phyloP scores from a whole-genome alignment of 2,329 filamentous ascomycete species.

The Ascosphaera pollenicola region DNA sequence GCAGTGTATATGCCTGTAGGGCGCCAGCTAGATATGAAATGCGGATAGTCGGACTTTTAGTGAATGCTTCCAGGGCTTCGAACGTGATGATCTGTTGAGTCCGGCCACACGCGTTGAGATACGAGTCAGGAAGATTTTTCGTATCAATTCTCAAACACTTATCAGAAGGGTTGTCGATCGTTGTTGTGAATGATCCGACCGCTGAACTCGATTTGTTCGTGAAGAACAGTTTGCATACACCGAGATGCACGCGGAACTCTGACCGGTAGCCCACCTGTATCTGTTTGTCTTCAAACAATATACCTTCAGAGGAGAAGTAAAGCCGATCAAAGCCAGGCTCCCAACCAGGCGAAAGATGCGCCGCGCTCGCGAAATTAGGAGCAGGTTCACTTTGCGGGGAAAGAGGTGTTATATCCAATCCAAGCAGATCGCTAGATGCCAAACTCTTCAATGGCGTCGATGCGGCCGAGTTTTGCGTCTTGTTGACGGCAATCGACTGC shows the following conservation, averaged over 20 bases:
- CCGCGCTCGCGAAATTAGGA: constrained; percentile 77
- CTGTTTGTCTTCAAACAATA: constrained; percentile 88
- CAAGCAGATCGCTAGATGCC: constrained; percentile 47
- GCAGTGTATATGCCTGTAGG: constrained; percentile 75
- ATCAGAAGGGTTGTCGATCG: constrained; percentile 48
- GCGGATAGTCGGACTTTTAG: constrained; percentile 69
- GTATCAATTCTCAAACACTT: constrained; percentile 62
- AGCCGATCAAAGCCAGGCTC: constrained; percentile 71
- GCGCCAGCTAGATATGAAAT: constrained; percentile 89
- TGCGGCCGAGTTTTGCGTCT: constrained; percentile 14
- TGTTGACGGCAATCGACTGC: constrained; percentile 47
- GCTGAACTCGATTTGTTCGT: constrained; percentile 74
- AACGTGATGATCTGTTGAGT: constrained; percentile 91
- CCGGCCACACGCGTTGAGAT: constrained; percentile 51
- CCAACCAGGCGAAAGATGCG: constrained; percentile 88
- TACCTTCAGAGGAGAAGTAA: constrained; percentile 57
- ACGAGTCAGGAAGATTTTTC: constrained; percentile 71
- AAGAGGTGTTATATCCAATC: constrained; percentile 49
- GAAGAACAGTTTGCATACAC: constrained; percentile 89
- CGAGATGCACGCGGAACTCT: constrained; percentile 88
- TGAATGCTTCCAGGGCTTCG: constrained; percentile 62
- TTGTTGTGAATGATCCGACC: constrained; percentile 84
- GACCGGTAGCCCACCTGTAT: constrained; percentile 80
- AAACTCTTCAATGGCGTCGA: constrained; percentile 12
- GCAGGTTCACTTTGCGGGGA: constrained; percentile 33